Percentiles rank a stretch among this genome's conserved stretches.
Evolutionary conservation across 1,284 basidiomycete species (phyloP).

Genomic region (Sporisorium exsertum): DNA sequence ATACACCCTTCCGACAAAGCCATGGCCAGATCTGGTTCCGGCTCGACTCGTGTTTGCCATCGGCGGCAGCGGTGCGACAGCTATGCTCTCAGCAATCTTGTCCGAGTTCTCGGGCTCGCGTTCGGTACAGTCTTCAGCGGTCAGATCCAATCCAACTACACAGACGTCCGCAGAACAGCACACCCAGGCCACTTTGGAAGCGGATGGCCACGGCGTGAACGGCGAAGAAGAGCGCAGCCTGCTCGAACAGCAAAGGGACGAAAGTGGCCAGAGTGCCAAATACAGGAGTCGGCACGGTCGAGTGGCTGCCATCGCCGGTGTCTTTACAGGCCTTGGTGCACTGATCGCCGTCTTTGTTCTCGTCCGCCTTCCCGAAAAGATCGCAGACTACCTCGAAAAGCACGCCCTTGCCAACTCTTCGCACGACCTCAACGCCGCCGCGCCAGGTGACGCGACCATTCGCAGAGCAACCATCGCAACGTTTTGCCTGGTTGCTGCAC

Average conservation of each 20-base stretch:
- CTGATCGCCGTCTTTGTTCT: conserved; percentile 55
- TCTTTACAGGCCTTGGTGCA: conserved; percentile 53
- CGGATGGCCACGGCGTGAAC: conserved; percentile 4
- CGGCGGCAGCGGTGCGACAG: conserved; percentile 52
- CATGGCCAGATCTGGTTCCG: conserved; percentile 54
- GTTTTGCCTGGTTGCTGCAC: conserved; percentile 45
- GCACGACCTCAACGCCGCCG: background rate
- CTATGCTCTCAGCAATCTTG: conserved; percentile 54
- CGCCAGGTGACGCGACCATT: conserved; percentile 22
- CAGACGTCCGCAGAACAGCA: background rate
- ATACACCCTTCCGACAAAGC: conserved; percentile 44
- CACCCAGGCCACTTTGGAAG: conserved; percentile 6
- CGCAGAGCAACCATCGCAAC: conserved; percentile 35
- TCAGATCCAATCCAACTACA: background rate
- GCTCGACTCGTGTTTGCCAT: conserved; percentile 56
- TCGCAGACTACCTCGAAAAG: conserved; percentile 36
- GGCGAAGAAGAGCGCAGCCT: background rate
- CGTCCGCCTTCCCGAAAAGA: conserved; percentile 46
- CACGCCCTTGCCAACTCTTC: background rate
- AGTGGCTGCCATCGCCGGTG: conserved; percentile 45
- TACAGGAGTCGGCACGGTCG: conserved; percentile 32
- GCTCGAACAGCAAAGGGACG: background rate
- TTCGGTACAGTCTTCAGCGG: background rate
- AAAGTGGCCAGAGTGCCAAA: background rate
- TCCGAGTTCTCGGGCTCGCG: conserved; percentile 28